These are phyloP conservation scores for Dictyostelium purpureum DNA, from an alignment of 78 protist species.

Conservation along the genomic window DNA sequence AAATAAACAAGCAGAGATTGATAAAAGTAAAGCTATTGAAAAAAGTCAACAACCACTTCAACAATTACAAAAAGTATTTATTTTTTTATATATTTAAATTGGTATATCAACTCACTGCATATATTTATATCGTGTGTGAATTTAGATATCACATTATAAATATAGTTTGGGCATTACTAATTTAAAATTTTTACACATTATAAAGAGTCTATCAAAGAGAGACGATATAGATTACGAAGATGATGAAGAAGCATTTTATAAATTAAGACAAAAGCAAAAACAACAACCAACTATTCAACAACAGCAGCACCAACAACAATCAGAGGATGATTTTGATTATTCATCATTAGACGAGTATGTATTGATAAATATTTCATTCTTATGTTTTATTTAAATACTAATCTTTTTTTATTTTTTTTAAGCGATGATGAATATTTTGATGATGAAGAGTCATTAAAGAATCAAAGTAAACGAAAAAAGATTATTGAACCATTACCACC, in stretches of 20 bases:
- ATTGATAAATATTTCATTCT: background rate
- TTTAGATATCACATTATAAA: background rate
- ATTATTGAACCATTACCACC: constrained; percentile 82
- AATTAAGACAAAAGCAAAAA: constrained; percentile 22
- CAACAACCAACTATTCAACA: background rate
- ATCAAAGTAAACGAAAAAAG: background rate
- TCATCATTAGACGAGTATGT: constrained; percentile 19
- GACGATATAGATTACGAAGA: constrained; percentile 72
- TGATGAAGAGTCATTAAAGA: constrained; percentile 34
- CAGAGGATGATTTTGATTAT: constrained; percentile 18
- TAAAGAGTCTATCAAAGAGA: background rate
- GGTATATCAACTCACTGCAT: no score
- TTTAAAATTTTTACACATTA: background rate
- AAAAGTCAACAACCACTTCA: background rate
- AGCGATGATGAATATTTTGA: constrained; percentile 18
- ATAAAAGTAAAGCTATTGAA: background rate
- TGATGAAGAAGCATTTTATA: constrained; percentile 56
- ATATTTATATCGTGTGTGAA: no score
- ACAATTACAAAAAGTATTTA: background rate
- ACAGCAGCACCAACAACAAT: no score
- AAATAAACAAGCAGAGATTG: background rate
- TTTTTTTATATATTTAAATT: background rate
- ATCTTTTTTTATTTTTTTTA: background rate
- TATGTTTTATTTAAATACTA: background rate
- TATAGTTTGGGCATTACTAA: background rate